Evolutionary conservation across 768 basidiomycete species (phyloP).

Genomic region (Hygrocybe coccinea): DNA sequence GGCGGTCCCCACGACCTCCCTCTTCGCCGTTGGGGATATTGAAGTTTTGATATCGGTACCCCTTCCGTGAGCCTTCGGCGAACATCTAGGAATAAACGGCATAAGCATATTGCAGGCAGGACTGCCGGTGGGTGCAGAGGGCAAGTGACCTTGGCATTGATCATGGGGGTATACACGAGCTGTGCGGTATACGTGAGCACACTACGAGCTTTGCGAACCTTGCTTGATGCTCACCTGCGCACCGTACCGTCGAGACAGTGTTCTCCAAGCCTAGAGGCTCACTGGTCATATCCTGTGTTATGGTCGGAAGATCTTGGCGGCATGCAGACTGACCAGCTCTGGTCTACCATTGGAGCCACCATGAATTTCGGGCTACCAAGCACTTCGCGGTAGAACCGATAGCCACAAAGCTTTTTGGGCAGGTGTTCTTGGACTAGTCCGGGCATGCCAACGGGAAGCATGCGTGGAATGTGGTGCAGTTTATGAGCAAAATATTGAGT

Average conservation of each 20-base stretch:
- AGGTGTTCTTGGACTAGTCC: not conserved
- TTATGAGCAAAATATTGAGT: not conserved
- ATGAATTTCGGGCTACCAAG: conserved; percentile 84
- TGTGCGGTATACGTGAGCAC: too few species aligned
- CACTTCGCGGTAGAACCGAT: conserved; percentile 76
- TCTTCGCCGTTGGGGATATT: conserved; percentile 73
- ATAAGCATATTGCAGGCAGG: not conserved
- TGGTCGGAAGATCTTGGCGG: not conserved
- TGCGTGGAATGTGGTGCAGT: not conserved
- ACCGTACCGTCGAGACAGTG: conserved; percentile 75
- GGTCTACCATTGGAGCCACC: conserved; percentile 98
- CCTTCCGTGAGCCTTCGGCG: conserved; percentile 44
- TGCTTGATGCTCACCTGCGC: conserved; percentile 53
- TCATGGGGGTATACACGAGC: conserved; percentile 97
- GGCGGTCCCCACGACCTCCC: conserved; percentile 73
- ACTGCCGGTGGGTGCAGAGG: too few species aligned
- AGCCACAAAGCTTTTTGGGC: conserved; percentile 55
- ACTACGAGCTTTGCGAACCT: too few species aligned
- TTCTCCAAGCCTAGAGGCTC: conserved; percentile 74
- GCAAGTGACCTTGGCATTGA: conserved; percentile 73
- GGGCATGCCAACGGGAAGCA: not conserved
- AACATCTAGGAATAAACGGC: conserved; percentile 49
- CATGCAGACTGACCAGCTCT: conserved; percentile 66
- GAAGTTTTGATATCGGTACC: conserved; percentile 61
- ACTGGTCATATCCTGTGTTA: conserved; percentile 5